Evolutionary conservation across 169 alveolate species (phyloP).

Genomic region (Plasmodium reichenowi): DNA sequence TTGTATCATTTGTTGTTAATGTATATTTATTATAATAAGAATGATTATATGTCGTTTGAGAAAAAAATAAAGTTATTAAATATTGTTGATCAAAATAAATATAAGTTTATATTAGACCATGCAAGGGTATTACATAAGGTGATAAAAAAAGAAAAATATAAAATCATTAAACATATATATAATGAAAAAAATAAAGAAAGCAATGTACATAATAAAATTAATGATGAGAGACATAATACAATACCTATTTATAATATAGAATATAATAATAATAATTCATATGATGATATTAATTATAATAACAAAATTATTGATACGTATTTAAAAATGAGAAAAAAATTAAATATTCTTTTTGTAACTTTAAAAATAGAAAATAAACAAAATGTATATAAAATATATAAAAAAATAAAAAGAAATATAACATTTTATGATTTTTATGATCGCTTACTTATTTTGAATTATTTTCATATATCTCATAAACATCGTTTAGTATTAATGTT

Average conservation of each 20-base stretch:
- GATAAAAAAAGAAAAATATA: conserved; percentile 14
- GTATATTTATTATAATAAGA: conserved; percentile 17
- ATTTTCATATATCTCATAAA: conserved; percentile 20
- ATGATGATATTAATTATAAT: neutral
- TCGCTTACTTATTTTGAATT: conserved; percentile 31
- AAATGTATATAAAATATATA: conserved; percentile 17
- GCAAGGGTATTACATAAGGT: conserved; percentile 30
- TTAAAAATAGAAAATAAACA: conserved; percentile 7
- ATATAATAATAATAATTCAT: no score
- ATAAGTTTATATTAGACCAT: conserved; percentile 48
- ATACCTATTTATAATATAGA: no score
- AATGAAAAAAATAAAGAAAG: no score
- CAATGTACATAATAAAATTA: no score
- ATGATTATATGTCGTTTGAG: neutral
- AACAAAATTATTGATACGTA: conserved; percentile 46
- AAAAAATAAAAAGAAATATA: conserved; percentile 61
- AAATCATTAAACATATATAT: neutral
- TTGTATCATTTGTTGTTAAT: conserved; percentile 39
- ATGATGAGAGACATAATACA: no score
- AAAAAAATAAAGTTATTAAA: conserved; percentile 16
- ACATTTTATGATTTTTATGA: conserved; percentile 41
- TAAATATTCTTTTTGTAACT: conserved; percentile 23
- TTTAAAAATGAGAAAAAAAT: conserved; percentile 54
- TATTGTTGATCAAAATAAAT: conserved; percentile 12
- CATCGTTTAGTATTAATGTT: conserved; percentile 31